These are phyloP conservation scores for Wickerhamia fluorescens DNA, from an alignment of 805 yeast species.

Conservation along the genomic window DNA sequence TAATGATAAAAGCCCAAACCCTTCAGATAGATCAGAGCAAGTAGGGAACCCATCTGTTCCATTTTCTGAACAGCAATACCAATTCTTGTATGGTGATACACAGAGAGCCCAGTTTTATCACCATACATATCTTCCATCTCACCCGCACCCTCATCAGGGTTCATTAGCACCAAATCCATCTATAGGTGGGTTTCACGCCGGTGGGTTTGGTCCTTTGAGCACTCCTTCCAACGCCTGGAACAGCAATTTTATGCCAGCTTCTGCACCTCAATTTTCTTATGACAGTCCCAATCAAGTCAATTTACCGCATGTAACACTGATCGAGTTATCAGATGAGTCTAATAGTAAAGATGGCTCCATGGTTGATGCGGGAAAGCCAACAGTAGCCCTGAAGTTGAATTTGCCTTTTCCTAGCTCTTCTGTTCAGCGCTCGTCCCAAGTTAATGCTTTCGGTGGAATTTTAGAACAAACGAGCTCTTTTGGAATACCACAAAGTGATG, in stretches of 20 bases:
- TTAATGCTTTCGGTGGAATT: too few species aligned
- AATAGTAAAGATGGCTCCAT: constrained; percentile 5
- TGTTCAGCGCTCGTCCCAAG: constrained; percentile 21
- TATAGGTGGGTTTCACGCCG: too few species aligned
- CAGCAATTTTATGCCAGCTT: constrained; percentile 23
- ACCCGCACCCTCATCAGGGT: constrained; percentile 17
- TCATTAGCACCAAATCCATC: constrained; percentile 27
- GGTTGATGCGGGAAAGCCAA: constrained; percentile 2
- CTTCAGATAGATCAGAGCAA: too few species aligned
- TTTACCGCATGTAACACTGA: constrained; percentile 7
- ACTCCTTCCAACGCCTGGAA: constrained; percentile 35
- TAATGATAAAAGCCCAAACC: too few species aligned
- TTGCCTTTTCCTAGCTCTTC: constrained; percentile 18
- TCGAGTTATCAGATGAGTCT: constrained; percentile 13
- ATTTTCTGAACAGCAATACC: too few species aligned
- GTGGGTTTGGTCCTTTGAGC: constrained; percentile 14
- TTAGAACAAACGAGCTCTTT: constrained; percentile 2
- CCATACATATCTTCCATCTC: too few species aligned
- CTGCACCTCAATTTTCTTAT: constrained; percentile 32
- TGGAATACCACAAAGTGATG: constrained; percentile 4
- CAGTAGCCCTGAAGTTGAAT: constrained; percentile 10
- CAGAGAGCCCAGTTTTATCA: too few species aligned
- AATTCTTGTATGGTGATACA: too few species aligned
- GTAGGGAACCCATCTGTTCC: too few species aligned
- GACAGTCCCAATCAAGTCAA: constrained; percentile 3